Base-by-base conservation (phyloP, 257 asterid species). In the Cordia subcordata region DNA sequence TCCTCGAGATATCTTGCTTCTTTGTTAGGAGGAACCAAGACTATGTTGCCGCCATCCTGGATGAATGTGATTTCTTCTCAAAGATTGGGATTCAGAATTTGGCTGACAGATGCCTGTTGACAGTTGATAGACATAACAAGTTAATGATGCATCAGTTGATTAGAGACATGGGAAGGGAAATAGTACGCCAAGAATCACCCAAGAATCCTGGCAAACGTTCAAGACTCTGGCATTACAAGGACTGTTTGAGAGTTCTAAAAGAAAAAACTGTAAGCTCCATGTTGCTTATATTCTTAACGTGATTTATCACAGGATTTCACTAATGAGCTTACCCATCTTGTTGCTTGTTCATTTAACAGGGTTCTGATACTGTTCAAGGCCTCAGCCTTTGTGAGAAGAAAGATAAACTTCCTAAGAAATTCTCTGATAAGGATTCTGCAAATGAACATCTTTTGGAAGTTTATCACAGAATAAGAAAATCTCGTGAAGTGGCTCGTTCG, bases 151-250 rank as follows among this genome's bases (percentile, higher is more conserved):
- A 67, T 35, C 54, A 53, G 5, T 51, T 51, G 49, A 49, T 59
- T 19, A 53, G 51, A 45, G 72, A 67, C 42, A 59, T 59, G 72
- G 72, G 66, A 14, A 51, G 61, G 22, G 61, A 67, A 23, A 56
- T 65, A 4, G 45, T 40, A 14, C 53, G 66, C 8, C 72, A 67
- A 27, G 60, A 67, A 53, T 58, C 66, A 16, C 47, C 49, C 1
- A 53, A 52, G 58, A 17, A 60, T 13, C 56, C 66, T 4, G 72
- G 72, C 8, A 52, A 60, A 53, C 56, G 56, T 20, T 33, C 47
- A 13, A 23, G 72, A 60, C 47, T 67, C 0, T 67, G 61, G 66
- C 18, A 44, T 12, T 17, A 14, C 49, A 40, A 22, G 13, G 66
- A 59, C 39, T 49, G 53, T 21, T 21, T 57, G n/a, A 54, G 32